Evolutionary conservation across 1,284 basidiomycete species (phyloP).

Genomic region (Ceratobasidium sp.): DNA sequence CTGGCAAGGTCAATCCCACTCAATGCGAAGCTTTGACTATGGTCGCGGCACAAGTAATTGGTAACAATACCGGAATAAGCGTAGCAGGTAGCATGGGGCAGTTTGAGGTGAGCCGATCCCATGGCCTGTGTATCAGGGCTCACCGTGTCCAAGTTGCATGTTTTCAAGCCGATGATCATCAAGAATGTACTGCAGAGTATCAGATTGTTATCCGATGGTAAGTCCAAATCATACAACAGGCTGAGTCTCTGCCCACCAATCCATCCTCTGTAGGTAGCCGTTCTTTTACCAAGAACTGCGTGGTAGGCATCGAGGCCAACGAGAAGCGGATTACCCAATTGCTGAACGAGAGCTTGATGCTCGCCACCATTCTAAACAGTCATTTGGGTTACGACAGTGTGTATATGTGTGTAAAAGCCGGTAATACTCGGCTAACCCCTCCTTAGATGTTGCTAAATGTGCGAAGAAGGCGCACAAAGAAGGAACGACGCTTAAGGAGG

Average conservation of each 20-base stretch:
- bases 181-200: slow-evolving; percentile 98
- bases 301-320: slow-evolving; percentile 96
- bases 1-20: slow-evolving; percentile 99
- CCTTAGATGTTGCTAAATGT: slow-evolving; percentile 87
- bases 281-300: slow-evolving; percentile 96
- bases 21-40: slow-evolving; percentile 99
- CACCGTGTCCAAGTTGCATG: slow-evolving; percentile 74
- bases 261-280: slow-evolving; percentile 64
- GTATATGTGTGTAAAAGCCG: slow-evolving; percentile 49
- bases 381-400: slow-evolving; percentile 93
- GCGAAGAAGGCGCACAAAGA: slow-evolving; percentile 99
- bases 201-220: slow-evolving; percentile 90
- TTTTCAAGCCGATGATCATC: slow-evolving; percentile 99
- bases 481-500: slow-evolving; percentile 94
- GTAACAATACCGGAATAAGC: slow-evolving; percentile 94
- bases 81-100: slow-evolving; percentile 95
- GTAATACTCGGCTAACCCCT: neutral
- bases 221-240: slow-evolving; percentile 41
- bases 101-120: slow-evolving; percentile 75
- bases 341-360: slow-evolving; percentile 94
- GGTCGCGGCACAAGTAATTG: slow-evolving; percentile 99
- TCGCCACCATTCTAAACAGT: slow-evolving; percentile 93
- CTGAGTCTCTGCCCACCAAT: neutral
- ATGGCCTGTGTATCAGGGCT: slow-evolving; percentile 16
- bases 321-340: slow-evolving; percentile 89